Evolutionary conservation across 1,284 basidiomycete genomes (phyloP), one percentile per base, ranked within the genome.

Genomic region (Moniliophthora roreri): DNA sequence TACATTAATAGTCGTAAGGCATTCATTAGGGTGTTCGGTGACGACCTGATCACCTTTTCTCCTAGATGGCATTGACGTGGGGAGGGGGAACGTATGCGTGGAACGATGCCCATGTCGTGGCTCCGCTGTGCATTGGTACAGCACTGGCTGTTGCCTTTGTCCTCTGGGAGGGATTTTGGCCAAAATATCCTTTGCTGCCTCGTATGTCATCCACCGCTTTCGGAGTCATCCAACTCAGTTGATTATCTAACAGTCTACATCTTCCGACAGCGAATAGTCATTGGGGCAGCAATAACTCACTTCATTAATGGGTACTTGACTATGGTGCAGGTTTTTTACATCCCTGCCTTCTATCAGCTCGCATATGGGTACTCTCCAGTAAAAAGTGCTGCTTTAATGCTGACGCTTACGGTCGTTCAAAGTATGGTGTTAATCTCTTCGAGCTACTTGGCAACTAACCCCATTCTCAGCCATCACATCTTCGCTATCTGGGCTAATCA

Each of bases 361-460:
- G 59, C 60, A 34, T 63, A 62, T 34, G 60, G 62, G 2, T 63
- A 63, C 23, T 62, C 60, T 13, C 60, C 62, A 11, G 60, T 62
- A n/a, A 63, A 63, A 48, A 62, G 60, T 34, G 62, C 58, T 16
- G 39, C 3, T 40, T 60, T 63, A 9, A 53, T 63, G 9, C 57
- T 63, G 6, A 58, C 62, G 4, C 52, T 63, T 3, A 63, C 62
- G 3, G 36, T 61, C 13, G 56, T 61, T 8, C 60, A 63, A 53
- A 63, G 62, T 60, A 13, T 7, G n/a, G 57, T 48, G 13, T 34
- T 15, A 15, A 7, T 18, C 28, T 26, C 11, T 45, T 24, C 36
- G 16, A 20, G 11, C 13, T 34, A 4, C 21, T 32, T 52, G n/a
- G n/a, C 38, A 48, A 53, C 52, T n/a, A 10, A 16, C 39, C 16